These are phyloP conservation scores for Lavandula angustifolia DNA, from an alignment of 257 asterid species.

Conservation along the genomic window DNA sequence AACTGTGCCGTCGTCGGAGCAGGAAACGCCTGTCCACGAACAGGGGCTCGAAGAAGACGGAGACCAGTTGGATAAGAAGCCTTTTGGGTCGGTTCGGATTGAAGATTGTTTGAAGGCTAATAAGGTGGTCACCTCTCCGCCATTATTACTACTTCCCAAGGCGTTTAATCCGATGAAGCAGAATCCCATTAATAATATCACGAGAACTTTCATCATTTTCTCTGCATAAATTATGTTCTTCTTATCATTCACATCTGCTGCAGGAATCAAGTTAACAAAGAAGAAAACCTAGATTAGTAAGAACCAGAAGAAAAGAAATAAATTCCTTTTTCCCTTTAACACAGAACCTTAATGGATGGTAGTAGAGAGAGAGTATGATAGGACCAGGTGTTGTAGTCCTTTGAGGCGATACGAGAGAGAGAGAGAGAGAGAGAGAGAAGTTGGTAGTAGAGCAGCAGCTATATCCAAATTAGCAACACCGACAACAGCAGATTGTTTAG, in stretches of 20 bases:
- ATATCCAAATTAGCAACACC: conserved; percentile 8
- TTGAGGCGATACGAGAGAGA: conserved; percentile 14
- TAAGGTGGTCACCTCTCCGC: conserved; percentile 46
- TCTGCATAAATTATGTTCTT: conserved; percentile 23
- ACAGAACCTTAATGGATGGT: neutral
- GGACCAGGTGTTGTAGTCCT: conserved; percentile 30
- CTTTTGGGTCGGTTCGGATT: conserved; percentile 60
- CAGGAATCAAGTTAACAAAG: neutral
- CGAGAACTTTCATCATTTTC: conserved; percentile 39
- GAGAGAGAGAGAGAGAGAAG: neutral
- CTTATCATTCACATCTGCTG: conserved; percentile 6
- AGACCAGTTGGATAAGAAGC: conserved; percentile 60
- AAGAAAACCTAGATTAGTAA: neutral
- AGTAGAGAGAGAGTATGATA: conserved; percentile 1
- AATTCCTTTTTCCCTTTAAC: conserved; percentile 21
- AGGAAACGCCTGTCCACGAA: conserved; percentile 70
- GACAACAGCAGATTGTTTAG: neutral
- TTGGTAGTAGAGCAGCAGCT: too few species aligned
- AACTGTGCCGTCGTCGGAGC: conserved; percentile 61
- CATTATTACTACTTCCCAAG: conserved; percentile 2
- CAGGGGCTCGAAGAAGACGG: conserved; percentile 62
- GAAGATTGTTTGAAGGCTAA: conserved; percentile 71
- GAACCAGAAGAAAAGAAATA: neutral
- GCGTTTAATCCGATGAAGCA: conserved; percentile 46
- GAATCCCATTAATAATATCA: conserved; percentile 39